Percentiles rank a stretch among this genome's conserved stretches.
Evolutionary conservation across 2,329 filamentous ascomycete genomes (phyloP).

Genomic region (Iodosphaeria phyllophila): DNA sequence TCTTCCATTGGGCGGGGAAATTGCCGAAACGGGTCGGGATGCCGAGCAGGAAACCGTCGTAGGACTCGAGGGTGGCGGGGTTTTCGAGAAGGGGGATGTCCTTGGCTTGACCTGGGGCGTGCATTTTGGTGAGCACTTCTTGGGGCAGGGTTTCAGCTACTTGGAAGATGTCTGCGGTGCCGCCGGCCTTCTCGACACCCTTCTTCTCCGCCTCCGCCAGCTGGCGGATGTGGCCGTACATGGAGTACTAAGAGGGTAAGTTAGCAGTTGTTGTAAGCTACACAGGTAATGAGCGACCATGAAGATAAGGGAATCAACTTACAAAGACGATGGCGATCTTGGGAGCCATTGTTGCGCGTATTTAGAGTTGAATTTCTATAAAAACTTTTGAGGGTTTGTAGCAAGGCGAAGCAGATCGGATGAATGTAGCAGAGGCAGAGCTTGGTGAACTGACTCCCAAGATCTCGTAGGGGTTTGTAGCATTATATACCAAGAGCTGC

Average conservation of each 20-base stretch:
- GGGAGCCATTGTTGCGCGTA: conserved; percentile 60
- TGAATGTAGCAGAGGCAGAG: no score
- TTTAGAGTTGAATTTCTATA: no score
- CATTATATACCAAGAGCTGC: no score
- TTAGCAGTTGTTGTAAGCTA: conserved; percentile 2
- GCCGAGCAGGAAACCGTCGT: conserved; percentile 81
- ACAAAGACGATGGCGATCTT: conserved; percentile 86
- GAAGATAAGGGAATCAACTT: conserved; percentile 19
- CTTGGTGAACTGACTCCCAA: no score
- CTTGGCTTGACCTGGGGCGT: conserved; percentile 60
- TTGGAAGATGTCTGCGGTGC: conserved; percentile 67
- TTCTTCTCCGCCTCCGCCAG: conserved; percentile 80
- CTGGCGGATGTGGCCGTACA: conserved; percentile 77
- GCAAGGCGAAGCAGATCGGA: no score
- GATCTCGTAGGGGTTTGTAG: no score
- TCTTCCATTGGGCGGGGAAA: conserved; percentile 92
- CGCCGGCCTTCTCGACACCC: conserved; percentile 76
- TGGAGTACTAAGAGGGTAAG: conserved; percentile 50
- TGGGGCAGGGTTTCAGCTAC: conserved; percentile 70
- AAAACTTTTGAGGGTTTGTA: no score
- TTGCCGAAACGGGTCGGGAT: conserved; percentile 94
- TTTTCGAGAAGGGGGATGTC: conserved; percentile 46
- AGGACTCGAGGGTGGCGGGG: conserved; percentile 42
- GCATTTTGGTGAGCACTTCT: conserved; percentile 78
- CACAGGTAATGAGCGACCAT: conserved; percentile 1